phyloP scores from a whole-genome alignment of 257 asterid genomes.

The Ligustrum vulgare region DNA sequence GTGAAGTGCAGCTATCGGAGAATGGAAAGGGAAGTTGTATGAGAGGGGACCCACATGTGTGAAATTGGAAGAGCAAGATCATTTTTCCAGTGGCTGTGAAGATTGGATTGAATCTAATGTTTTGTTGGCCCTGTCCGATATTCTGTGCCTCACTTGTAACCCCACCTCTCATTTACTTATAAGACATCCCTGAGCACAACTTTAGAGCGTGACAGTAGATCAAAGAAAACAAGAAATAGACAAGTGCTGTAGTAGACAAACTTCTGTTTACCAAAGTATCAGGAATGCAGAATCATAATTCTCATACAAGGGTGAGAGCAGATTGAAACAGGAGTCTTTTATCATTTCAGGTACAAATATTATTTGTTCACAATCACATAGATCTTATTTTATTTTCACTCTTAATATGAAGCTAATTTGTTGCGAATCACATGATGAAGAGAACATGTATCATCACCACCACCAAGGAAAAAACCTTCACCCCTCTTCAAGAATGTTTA shows the following conservation, averaged over 20 bases:
- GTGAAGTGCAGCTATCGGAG: constrained; percentile 42
- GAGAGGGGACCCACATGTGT: constrained; percentile 49
- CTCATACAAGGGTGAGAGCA: constrained; percentile 34
- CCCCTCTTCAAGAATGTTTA: constrained; percentile 54
- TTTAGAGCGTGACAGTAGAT: constrained; percentile 30
- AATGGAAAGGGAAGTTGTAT: constrained; percentile 42
- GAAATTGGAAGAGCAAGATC: constrained; percentile 51
- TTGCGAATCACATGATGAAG: constrained; percentile 30
- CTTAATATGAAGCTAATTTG: constrained; percentile 25
- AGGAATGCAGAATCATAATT: constrained; percentile 29
- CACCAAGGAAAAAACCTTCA: constrained; percentile 61
- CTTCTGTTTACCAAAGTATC: constrained; percentile 29
- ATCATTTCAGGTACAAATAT: constrained; percentile 44
- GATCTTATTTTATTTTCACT: constrained; percentile 23
- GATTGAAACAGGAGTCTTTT: constrained; percentile 35
- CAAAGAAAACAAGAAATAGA: constrained; percentile 34
- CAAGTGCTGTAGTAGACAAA: constrained; percentile 34
- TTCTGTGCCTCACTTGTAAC: constrained; percentile 70
- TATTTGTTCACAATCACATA: constrained; percentile 11
- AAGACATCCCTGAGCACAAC: constrained; percentile 47
- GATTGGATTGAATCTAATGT: constrained; percentile 62
- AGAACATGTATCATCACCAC: constrained; percentile 63
- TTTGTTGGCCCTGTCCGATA: constrained; percentile 59
- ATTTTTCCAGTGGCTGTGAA: constrained; percentile 46
- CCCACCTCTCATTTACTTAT: constrained; percentile 48